Evolutionary conservation across 192 early-diverging fungal genomes (phyloP), one percentile per base, ranked within the genome.

Genomic region (Geranomyces michiganensis): DNA sequence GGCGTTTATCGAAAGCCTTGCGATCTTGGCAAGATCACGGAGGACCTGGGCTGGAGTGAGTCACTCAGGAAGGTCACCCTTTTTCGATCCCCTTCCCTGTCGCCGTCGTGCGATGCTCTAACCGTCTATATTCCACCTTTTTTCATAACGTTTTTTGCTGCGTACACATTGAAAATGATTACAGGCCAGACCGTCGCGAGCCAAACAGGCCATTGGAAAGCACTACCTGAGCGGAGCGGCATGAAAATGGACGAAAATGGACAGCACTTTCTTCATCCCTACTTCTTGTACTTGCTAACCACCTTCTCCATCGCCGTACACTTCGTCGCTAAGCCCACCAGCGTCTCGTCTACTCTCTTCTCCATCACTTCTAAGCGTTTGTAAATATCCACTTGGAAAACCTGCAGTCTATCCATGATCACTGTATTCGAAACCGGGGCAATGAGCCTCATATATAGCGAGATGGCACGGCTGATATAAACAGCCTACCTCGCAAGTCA

Each of bases 351-450:
- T 21, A 83, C 78, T 41, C 77, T 79, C 55, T 78, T 81, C 46
- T 86, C 84, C 62, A 86, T 73, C 12, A 29, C 45, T 49, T 86
- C 84, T 17, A 86, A 49, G 31, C 75, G 75, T 46, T 83, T 86
- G 58, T 71, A 70, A 29, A 81, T 75, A 31, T 81, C 79, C n/a
- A 83, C 53, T 65, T 82, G 81, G 62, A 83, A 83, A 24, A 43
- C 63, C 33, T 77, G 76, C 29, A 86, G 58, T 19, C 67, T 61
- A 17, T 79, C 75, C 84, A 86, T 86, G 36, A 83, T 62, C 31
- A 77, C 84, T 85, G 61, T 41, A 47, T 55, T 55, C 14, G 46
- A 47, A n/a, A 41, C 10, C 10, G 36, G 3, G 10, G 36, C 27
- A 13, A n/a, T 1, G 21, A 61, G 22, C n/a, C 22, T 62, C 44